These are phyloP conservation scores for Dactylellina sp. DNA, from an alignment of 2,329 filamentous ascomycete genomes.

Conservation along the genomic window DNA sequence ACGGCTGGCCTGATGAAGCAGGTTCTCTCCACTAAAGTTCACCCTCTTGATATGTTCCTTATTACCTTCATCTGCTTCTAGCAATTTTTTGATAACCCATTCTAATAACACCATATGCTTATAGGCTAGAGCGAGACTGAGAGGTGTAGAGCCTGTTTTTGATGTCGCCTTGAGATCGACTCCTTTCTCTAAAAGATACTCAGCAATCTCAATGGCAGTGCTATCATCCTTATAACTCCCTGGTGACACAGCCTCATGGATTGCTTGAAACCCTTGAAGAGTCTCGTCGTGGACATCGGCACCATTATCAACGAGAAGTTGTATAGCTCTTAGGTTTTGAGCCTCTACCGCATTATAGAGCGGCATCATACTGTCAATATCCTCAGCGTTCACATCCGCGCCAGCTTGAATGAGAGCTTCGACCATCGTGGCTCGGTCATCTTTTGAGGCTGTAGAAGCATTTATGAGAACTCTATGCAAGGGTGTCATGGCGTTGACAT, in stretches of 20 bases:
- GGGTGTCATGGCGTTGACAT: conserved; percentile 21
- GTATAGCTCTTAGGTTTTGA: conserved; percentile 54
- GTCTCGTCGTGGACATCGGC: conserved; percentile 46
- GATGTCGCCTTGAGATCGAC: conserved; percentile 27
- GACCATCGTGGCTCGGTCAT: conserved; percentile 34
- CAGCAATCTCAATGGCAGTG: conserved; percentile 38
- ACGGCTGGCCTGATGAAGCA: conserved; percentile 24
- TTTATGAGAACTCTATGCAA: conserved; percentile 36
- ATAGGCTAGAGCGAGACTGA: conserved; percentile 16
- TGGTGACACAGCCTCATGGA: conserved; percentile 38
- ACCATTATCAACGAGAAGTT: conserved; percentile 52
- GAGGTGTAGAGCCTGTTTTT: conserved; percentile 36
- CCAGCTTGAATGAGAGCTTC: conserved; percentile 49
- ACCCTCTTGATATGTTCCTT: conserved; percentile 19
- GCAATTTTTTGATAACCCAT: conserved; percentile 11
- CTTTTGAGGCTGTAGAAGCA: conserved; percentile 25
- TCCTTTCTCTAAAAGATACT: conserved; percentile 29
- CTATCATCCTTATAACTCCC: conserved; percentile 21
- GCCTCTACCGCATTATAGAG: conserved; percentile 51
- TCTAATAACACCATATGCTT: conserved; percentile 22
- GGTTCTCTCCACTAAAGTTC: conserved; percentile 30
- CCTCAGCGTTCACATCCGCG: conserved; percentile 50
- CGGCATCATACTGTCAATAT: conserved; percentile 52
- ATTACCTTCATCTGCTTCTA: conserved; percentile 7
- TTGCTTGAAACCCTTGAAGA: conserved; percentile 26